Percentiles rank a stretch among this genome's conserved stretches.
Evolutionary conservation across 148 eudicot genomes (phyloP).

Genomic region (Heliamphora exappendiculata): DNA sequence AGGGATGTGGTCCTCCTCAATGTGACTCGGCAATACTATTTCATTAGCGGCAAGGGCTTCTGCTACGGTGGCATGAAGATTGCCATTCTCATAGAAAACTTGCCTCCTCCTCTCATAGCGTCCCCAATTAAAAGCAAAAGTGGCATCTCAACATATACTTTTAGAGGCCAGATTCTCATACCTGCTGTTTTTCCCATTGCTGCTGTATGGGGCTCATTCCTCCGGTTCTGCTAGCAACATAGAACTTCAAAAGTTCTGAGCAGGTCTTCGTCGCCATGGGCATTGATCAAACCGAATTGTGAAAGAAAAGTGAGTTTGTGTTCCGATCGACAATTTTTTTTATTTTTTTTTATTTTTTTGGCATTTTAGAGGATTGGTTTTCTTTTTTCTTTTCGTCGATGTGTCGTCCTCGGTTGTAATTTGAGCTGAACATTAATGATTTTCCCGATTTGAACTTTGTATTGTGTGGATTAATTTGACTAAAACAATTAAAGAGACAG

Average conservation of each 20-base stretch:
- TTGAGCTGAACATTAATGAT: conserved; percentile 2
- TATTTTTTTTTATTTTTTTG: neutral
- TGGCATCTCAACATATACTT: conserved; percentile 19
- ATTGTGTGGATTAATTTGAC: conserved; percentile 12
- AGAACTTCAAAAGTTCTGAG: neutral
- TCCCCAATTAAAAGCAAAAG: conserved; percentile 28
- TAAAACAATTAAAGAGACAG: conserved; percentile 5
- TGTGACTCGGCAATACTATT: conserved; percentile 48
- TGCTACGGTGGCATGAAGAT: conserved; percentile 80
- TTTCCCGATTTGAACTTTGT: neutral
- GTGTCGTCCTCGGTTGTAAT: neutral
- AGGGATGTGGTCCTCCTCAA: conserved; percentile 78
- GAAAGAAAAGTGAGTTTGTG: conserved; percentile 6
- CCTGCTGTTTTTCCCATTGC: conserved; percentile 63
- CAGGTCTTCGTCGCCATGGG: neutral
- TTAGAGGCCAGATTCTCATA: conserved; percentile 33
- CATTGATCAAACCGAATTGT: conserved; percentile 6
- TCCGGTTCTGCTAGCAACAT: conserved; percentile 29
- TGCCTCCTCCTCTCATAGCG: conserved; percentile 62
- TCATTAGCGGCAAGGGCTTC: conserved; percentile 68
- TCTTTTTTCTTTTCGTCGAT: neutral
- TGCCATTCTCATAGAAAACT: conserved; percentile 39
- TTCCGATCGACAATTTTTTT: no score
- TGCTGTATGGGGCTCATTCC: conserved; percentile 63
- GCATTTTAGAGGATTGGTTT: neutral